Base-by-base conservation (phyloP, 257 asterid species). In the Nicotiana tomentosiformis region DNA sequence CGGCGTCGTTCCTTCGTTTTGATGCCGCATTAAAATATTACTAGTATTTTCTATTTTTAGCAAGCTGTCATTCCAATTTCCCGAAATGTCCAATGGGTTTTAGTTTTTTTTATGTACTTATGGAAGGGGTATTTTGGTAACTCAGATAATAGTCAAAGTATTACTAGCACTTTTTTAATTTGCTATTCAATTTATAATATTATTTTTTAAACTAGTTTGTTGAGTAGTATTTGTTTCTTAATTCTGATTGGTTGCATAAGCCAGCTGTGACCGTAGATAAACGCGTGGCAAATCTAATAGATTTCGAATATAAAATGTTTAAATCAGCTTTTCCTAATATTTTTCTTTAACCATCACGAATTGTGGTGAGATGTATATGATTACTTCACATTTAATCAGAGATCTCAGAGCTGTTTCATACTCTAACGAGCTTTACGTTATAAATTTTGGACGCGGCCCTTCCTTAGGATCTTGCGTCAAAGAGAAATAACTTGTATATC, bases 1-100 rank as follows among this genome's bases (percentile, higher is more conserved):
- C 86, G 88, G 94, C 58, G 83, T 92, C 80, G 94, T 91, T 7
- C 93, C 94, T 9, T 82, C 91, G 29, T 92, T 91, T 80, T 90
- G 84, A 88, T 43, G 51, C 51, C 51, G 6, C 43, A 35, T 16
- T 69, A 15, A 33, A 29, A 32, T 17, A 11, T 2, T 60, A 23
- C 26, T 23, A 65, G 4, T 77, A 58, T 32, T 80, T 51, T 83
- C 68, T 82, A 51, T 58, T 79, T 58, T 18, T 37, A 70, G 30
- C 51, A 43, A 43, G 51, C 11, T 43, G 12, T 43, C 9, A 43
- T 43, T 43, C 51, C 51, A 43, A 43, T 43, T 43, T 43, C 51
- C 79, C 79, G 0, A 20, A 72, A 46, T 72, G 18, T 72, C 60
- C 60, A 10, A 5, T 12, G 78, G 35, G 60, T 12, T n/a, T 3